These are phyloP conservation scores for Pelargonium citronellum DNA, from an alignment of 441 rosid species.

Conservation along the genomic window DNA sequence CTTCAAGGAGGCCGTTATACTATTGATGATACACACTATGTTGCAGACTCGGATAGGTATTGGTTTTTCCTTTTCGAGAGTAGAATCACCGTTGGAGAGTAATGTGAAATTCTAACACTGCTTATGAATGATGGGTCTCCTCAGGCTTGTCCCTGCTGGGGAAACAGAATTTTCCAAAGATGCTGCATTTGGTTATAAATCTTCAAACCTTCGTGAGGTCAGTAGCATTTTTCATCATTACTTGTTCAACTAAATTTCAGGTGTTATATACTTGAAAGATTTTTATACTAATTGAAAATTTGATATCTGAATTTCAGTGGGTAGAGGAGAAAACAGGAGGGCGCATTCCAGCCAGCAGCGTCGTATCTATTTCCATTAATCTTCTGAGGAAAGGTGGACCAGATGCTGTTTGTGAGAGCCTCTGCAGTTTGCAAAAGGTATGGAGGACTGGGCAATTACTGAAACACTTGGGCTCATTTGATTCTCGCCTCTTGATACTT, in stretches of 20 bases:
- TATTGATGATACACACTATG: constrained; percentile 79
- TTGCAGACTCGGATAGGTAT: constrained; percentile 83
- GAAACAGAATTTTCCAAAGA: constrained; percentile 95
- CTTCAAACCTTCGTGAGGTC: constrained; percentile 87
- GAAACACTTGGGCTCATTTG: not conserved
- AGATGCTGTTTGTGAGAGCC: constrained; percentile 72
- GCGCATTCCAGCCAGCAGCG: constrained; percentile 52
- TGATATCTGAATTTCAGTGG: constrained; percentile 52
- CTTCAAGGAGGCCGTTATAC: constrained; percentile 99
- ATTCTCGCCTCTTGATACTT: not conserved
- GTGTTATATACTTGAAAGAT: not conserved
- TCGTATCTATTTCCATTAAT: constrained; percentile 70
- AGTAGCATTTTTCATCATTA: constrained; percentile 18
- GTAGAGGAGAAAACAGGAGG: constrained; percentile 89
- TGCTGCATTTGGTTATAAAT: constrained; percentile 83
- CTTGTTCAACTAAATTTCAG: not conserved
- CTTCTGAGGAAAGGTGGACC: constrained; percentile 89
- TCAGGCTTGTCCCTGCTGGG: constrained; percentile 91
- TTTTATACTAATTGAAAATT: not conserved
- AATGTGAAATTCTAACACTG: constrained; percentile 13
- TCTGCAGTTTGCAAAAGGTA: constrained; percentile 81
- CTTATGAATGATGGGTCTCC: constrained; percentile 23
- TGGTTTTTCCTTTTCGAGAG: constrained; percentile 14
- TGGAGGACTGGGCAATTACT: not conserved
- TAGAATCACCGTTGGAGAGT: constrained; percentile 9